phyloP scores from a whole-genome alignment of 495 filamentous ascomycete species.

The Xylaria palmicola region DNA sequence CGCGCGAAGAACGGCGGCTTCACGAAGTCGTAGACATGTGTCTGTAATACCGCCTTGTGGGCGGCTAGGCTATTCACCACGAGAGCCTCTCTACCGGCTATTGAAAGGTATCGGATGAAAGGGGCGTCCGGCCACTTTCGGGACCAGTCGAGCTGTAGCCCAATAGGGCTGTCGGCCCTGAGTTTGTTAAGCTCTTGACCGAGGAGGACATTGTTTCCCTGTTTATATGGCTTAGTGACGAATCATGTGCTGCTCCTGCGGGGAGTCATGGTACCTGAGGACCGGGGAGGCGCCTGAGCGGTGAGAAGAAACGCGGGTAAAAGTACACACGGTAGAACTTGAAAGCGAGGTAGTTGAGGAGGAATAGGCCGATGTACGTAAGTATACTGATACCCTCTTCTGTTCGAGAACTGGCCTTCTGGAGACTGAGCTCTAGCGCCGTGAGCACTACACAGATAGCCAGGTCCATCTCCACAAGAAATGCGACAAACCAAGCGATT shows the following conservation, averaged over 20 bases:
- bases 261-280: slow-evolving; percentile 22
- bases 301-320: slow-evolving; percentile 29
- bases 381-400: not conserved
- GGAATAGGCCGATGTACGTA: not conserved
- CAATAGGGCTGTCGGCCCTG: slow-evolving; percentile 19
- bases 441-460: not conserved
- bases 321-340: slow-evolving; percentile 25
- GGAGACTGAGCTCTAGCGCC: not conserved
- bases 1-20: slow-evolving; percentile 34
- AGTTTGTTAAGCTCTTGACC: slow-evolving; percentile 26
- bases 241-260: not conserved
- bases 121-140: slow-evolving; percentile 34
- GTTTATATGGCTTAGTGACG: not conserved
- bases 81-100: slow-evolving; percentile 34
- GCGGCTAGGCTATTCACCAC: slow-evolving; percentile 36
- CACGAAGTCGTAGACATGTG: slow-evolving; percentile 33
- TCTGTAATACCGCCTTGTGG: slow-evolving; percentile 37
- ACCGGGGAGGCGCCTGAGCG: slow-evolving; percentile 31
- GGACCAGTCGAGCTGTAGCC: slow-evolving; percentile 28
- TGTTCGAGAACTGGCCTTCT: not conserved
- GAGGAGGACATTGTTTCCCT: slow-evolving; percentile 24
- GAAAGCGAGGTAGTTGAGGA: slow-evolving; percentile 18
- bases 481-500: not conserved
- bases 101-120: slow-evolving; percentile 36
- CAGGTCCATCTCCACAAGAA: not conserved